Base-by-base conservation (phyloP, 345 rosid genomes). In the Populus tremula region DNA sequence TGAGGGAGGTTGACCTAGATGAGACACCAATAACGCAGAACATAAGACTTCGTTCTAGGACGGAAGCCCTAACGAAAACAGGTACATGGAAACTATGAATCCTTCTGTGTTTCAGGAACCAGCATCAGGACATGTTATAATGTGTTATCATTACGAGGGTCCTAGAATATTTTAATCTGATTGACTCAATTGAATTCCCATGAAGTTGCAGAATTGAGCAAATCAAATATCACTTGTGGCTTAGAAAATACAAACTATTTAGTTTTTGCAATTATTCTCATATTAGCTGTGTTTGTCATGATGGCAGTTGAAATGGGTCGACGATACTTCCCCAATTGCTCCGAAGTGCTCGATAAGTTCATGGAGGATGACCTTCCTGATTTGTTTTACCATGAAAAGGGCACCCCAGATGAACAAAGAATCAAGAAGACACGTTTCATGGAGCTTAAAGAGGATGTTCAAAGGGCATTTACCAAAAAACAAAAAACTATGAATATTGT, bases 331-430 rank as follows among this genome's bases (percentile, higher is more conserved):
- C 99, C 97, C 56, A 84, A 84, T 78, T 92, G 98, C 87, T 93
- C 91, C 0, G 90, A 90, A 82, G 99, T 96, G 80, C 79, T 96
- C 2, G 99, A 96, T 80, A 92, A 92, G 87, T 90, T 92, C 87
- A 93, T 96, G 98, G 97, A 93, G 78, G 99, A 96, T 43, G 99
- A 95, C 84, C 90, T 92, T 63, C 93, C 89, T 0, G 99, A 96
- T 78, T 74, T 93, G 84, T 91, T 89, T 59, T 87, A 87, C 85
- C 92, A 91, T 0, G 94, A 96, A 66, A 90, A 74, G 74, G 97
- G 95, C 72, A 83, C 88, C 6, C 84, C 56, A 2, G 88, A 87
- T 47, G 98, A 96, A 75, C 91, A 88, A 74, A 87, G 85, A 71
- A 39, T 84, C 67, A 94, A 91, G 88, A 87, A 91, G 64, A 84